Evolutionary conservation across 1,139 yeast genomes (phyloP).

Genomic region (Kazachstania sp.): DNA sequence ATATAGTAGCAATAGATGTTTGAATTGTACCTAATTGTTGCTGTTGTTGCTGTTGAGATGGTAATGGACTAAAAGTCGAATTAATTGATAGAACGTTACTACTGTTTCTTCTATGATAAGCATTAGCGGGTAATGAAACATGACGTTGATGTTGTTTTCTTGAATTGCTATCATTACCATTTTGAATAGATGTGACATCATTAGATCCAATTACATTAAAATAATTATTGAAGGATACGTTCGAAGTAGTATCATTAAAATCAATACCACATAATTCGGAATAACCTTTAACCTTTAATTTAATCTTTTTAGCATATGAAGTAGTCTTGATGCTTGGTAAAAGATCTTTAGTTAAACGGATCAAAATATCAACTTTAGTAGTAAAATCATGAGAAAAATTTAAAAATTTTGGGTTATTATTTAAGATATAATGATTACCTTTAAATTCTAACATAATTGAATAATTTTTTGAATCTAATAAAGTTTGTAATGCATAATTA

Average conservation of each 20-base stretch:
- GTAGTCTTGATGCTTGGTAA: conserved; percentile 36
- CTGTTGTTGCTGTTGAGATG: conserved; percentile 11
- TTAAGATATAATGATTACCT: conserved; percentile 29
- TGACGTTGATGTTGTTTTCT: conserved; percentile 27
- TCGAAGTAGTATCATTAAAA: conserved; percentile 13
- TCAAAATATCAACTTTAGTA: conserved; percentile 23
- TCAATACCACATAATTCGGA: conserved; percentile 26
- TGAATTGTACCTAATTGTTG: conserved; percentile 5
- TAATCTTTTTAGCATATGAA: conserved; percentile 37
- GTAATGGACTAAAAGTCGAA: conserved; percentile 6
- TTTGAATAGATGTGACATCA: neutral
- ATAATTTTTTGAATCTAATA: conserved; percentile 40
- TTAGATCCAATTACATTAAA: neutral
- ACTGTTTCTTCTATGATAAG: conserved; percentile 23
- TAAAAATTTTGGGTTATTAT: conserved; percentile 8
- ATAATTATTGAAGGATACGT: neutral
- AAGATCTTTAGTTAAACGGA: conserved; percentile 30
- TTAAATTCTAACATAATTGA: conserved; percentile 39
- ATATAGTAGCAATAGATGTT: conserved; percentile 6
- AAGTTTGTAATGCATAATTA: conserved; percentile 81
- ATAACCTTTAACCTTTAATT: conserved; percentile 32
- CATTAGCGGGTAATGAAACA: conserved; percentile 26
- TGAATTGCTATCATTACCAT: conserved; percentile 3
- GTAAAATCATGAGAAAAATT: conserved; percentile 26
- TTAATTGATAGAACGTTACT: conserved; percentile 28